Conservation (phyloP, 176 grass and related monocot species). For the Zoysia japonica region DNA sequence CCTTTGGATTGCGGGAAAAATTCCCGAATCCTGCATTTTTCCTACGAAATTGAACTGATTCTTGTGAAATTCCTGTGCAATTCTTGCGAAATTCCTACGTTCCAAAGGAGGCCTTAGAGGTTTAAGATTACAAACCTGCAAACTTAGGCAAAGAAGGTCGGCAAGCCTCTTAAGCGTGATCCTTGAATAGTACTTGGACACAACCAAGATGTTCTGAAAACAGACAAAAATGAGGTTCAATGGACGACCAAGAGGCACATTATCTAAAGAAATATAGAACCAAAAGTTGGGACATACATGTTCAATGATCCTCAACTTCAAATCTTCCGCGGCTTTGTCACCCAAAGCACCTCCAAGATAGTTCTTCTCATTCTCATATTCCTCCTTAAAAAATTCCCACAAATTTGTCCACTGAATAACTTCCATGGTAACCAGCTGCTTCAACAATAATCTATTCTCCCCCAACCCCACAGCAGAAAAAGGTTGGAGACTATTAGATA, state of each 20-base stretch:
- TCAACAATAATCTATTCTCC: conserved; percentile 60
- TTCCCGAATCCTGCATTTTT: too few species aligned
- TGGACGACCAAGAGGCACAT: conserved; percentile 16
- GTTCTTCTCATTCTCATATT: conserved; percentile 89
- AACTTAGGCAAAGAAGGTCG: conserved; percentile 76
- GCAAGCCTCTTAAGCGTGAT: conserved; percentile 85
- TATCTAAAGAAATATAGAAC: background rate
- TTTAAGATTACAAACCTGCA: background rate
- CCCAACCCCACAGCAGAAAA: background rate
- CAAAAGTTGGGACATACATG: conserved; percentile 52
- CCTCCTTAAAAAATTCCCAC: conserved; percentile 76
- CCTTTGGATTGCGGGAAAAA: too few species aligned
- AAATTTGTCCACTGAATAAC: conserved; percentile 84
- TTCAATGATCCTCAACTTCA: conserved; percentile 89
- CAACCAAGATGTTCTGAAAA: conserved; percentile 94
- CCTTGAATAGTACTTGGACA: conserved; percentile 97
- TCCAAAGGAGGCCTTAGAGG: too few species aligned
- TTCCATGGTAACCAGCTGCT: conserved; percentile 97
- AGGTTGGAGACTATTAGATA: background rate
- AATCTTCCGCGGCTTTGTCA: conserved; percentile 73
- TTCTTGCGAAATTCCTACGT: too few species aligned
- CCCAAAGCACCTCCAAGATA: conserved; percentile 73
- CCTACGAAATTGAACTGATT: too few species aligned
- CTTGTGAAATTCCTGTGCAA: too few species aligned
- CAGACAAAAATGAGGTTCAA: background rate